Evolutionary conservation across 345 rosid species (phyloP).

Genomic region (Pistacia vera): DNA sequence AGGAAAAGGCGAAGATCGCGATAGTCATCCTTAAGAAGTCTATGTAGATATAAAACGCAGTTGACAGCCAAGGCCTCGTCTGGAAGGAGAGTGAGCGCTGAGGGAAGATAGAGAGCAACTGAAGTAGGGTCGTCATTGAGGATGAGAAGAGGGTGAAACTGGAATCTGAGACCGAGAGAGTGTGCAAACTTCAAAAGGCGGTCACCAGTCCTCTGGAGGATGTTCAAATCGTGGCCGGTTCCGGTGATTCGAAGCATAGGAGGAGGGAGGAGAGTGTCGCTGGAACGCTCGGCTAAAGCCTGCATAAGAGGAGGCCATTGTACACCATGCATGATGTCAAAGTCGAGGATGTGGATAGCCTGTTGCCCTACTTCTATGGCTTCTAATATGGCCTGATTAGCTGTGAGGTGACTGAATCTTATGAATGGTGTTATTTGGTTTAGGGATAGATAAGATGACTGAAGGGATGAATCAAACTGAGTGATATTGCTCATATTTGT

Average conservation of each 20-base stretch:
- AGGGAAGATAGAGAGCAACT: constrained; percentile 42
- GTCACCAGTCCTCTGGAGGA: constrained; percentile 75
- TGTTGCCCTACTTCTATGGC: constrained; percentile 58
- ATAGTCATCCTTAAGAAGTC: constrained; percentile 53
- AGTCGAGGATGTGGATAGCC: constrained; percentile 79
- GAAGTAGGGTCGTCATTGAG: constrained; percentile 51
- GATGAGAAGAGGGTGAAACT: constrained; percentile 74
- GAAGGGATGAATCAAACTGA: constrained; percentile 25
- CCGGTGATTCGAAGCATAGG: constrained; percentile 83
- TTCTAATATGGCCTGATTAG: constrained; percentile 92
- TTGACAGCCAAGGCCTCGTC: constrained; percentile 78
- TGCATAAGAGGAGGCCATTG: constrained; percentile 99
- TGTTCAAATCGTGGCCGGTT: constrained; percentile 63
- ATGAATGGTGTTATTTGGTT: constrained; percentile 91
- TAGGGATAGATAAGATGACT: constrained; percentile 78
- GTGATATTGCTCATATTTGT: not conserved
- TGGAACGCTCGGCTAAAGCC: constrained; percentile 73
- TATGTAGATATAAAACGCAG: constrained; percentile 71
- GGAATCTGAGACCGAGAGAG: constrained; percentile 76
- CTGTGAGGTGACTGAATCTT: constrained; percentile 87
- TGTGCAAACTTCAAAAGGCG: constrained; percentile 81
- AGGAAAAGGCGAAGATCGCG: constrained; percentile 54
- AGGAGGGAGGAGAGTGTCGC: constrained; percentile 42
- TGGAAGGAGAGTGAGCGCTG: constrained; percentile 53
- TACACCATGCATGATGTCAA: constrained; percentile 95